Percentiles rank a stretch among this genome's conserved stretches.
These are phyloP conservation scores for Ophiocordyceps sinensis DNA, from an alignment of 2,329 filamentous ascomycete species.

Conservation along the genomic window DNA sequence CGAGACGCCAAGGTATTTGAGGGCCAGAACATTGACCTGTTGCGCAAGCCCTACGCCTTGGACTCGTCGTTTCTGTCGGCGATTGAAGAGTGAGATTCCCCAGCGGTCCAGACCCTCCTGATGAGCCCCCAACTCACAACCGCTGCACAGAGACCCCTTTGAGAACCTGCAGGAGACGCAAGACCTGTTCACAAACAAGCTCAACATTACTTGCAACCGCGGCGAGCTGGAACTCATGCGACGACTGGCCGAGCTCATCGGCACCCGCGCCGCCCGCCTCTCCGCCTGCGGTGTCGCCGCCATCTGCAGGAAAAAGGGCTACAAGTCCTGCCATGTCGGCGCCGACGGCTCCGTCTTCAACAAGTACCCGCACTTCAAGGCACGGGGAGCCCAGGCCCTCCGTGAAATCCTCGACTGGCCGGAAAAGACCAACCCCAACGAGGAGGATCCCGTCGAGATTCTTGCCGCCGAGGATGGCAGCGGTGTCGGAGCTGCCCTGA, in stretches of 20 bases:
- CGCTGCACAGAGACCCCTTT: slow-evolving; percentile 57
- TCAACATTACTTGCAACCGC: slow-evolving; percentile 55
- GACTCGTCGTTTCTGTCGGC: slow-evolving; percentile 88
- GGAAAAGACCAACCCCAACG: slow-evolving; percentile 48
- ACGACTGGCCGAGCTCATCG: slow-evolving; percentile 82
- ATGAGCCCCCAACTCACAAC: slow-evolving; percentile 4
- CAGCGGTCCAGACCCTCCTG: no score
- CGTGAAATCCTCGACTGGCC: slow-evolving; percentile 95
- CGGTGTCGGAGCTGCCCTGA: slow-evolving; percentile 91
- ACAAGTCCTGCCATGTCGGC: slow-evolving; percentile 79
- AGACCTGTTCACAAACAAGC: slow-evolving; percentile 65
- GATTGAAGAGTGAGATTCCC: slow-evolving; percentile 60
- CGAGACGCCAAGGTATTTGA: slow-evolving; percentile 64
- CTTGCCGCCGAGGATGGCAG: slow-evolving; percentile 87
- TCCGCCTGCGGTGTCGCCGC: slow-evolving; percentile 91
- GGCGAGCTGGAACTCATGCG: slow-evolving; percentile 82
- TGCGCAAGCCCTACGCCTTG: slow-evolving; percentile 77
- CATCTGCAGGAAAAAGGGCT: slow-evolving; percentile 93
- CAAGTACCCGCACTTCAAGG: slow-evolving; percentile 98
- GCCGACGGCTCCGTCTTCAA: slow-evolving; percentile 97
- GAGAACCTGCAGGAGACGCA: slow-evolving; percentile 87
- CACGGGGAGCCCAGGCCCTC: slow-evolving; percentile 74
- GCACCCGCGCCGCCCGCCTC: slow-evolving; percentile 82
- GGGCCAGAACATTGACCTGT: slow-evolving; percentile 62
- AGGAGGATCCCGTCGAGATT: slow-evolving; percentile 78